These are phyloP conservation scores for Dioscorea zingiberensis DNA, from an alignment of 106 monocot genomes.

Conservation along the genomic window DNA sequence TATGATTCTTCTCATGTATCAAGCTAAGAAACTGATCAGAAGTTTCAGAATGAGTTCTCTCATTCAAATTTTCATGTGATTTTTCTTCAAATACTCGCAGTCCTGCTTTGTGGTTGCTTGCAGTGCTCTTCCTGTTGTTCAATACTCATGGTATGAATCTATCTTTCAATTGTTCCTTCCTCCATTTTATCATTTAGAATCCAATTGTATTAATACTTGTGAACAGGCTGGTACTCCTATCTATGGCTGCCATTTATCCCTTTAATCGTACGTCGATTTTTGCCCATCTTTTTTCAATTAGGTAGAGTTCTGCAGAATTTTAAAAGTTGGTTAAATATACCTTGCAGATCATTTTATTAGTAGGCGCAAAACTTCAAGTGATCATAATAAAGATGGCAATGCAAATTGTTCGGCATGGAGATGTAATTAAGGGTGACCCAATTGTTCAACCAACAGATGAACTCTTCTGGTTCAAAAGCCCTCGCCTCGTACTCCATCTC, in stretches of 20 bases:
- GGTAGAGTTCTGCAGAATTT: not conserved
- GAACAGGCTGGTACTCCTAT: slow-evolving; percentile 16
- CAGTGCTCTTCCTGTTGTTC: slow-evolving; percentile 27
- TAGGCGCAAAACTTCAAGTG: slow-evolving; percentile 39
- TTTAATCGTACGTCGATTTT: slow-evolving; percentile 20
- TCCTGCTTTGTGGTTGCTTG: slow-evolving; percentile 36
- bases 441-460: slow-evolving; percentile 27
- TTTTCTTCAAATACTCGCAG: slow-evolving; percentile 12
- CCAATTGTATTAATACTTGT: not conserved
- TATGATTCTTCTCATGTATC: too few species aligned
- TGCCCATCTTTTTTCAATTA: not conserved
- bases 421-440: slow-evolving; percentile 32
- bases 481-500: slow-evolving; percentile 27
- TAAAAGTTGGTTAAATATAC: not conserved
- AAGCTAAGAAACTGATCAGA: too few species aligned
- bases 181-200: not conserved
- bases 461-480: slow-evolving; percentile 40
- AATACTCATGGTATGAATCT: slow-evolving; percentile 28
- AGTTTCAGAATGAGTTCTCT: too few species aligned
- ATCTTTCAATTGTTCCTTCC: not conserved
- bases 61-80: too few species aligned
- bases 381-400: slow-evolving; percentile 35
- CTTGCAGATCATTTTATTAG: slow-evolving; percentile 10
- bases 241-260: slow-evolving; percentile 28
- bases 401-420: slow-evolving; percentile 28